Evolutionary conservation across 2,329 filamentous ascomycete species (phyloP), one percentile per base, ranked within the genome.

Genomic region (Penicillium sumatraense): DNA sequence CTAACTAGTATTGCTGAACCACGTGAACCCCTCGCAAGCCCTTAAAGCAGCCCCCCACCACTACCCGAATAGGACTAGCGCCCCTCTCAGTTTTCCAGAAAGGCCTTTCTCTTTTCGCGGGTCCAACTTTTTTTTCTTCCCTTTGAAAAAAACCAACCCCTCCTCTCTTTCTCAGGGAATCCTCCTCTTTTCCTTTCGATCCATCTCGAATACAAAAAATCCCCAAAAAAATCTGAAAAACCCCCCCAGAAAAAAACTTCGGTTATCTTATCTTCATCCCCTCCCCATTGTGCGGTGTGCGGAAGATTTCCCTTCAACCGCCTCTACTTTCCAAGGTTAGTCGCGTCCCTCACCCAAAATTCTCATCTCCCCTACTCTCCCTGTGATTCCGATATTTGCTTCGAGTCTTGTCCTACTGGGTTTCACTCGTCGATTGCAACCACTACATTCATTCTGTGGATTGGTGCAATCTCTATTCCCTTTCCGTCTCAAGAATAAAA

Each of bases 201-300:
- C 57, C 29, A 47, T 62, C 57, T 69, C 68, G 67, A 66, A 64
- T 26, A 16, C 21, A 59, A 59, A 60, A 63, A 69, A 69, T 54
- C 46, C 53, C 29, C 54, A 66, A 74, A 74, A 72, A 75, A 75
- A 75, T 57, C 67, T 66, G 67, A 71, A 76, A 77, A 77, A 70
- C 62, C 59, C 60, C n/a, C 58, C 60, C 66, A 73, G 74, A 69
- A 67, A 65, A 61, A 62, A 58, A 53, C 58, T 58, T 56, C 60
- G 56, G 54, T 61, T 62, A 68, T 64, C 65, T 68, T 68, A 68
- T 65, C 61, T 60, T 11, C 60, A 51, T 56, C 55, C 58, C 57
- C 59, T 58, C 60, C 55, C 53, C 59, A 67, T 67, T 72, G 68
- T 72, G 68, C 63, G 66, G 68, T 71, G 67, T 71, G 63, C 63